A percentile compares a stretch with the other conserved stretches of the same genome.
phyloP scores from a whole-genome alignment of 2,329 filamentous ascomycete species.

The Colletotrichum musae region DNA sequence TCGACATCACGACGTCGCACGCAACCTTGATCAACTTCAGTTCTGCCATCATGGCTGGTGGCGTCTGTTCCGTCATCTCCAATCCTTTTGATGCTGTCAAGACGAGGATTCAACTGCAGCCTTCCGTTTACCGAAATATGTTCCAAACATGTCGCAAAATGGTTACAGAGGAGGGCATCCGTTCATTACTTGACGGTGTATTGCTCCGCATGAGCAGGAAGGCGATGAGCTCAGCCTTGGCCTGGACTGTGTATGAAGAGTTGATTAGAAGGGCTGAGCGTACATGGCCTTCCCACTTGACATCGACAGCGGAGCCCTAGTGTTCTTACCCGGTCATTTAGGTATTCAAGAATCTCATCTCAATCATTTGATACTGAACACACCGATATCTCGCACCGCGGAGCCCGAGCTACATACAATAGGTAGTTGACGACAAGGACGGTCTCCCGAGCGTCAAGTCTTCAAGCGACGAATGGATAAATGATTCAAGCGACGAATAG shows the following conservation, averaged over 20 bases:
- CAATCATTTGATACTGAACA: constrained; percentile 1
- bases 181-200: constrained; percentile 88
- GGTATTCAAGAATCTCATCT: constrained; percentile 15
- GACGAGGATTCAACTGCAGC: constrained; percentile 93
- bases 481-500: too few relatives aligned
- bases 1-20: constrained; percentile 33
- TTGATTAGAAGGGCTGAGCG: constrained; percentile 79
- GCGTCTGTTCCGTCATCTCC: constrained; percentile 87
- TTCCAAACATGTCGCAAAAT: constrained; percentile 82
- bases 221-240: constrained; percentile 92
- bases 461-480: too few relatives aligned
- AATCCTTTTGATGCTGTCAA: constrained; percentile 99
- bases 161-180: constrained; percentile 83
- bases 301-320: constrained; percentile 28
- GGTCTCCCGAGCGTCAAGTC: background rate
- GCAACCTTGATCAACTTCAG: constrained; percentile 75
- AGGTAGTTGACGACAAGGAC: background rate
- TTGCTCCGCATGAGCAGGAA: constrained; percentile 91
- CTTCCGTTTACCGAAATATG: constrained; percentile 86
- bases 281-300: constrained; percentile 33
- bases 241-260: constrained; percentile 98
- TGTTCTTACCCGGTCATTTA: background rate
- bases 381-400: constrained; percentile 4
- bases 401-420: background rate
- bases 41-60: constrained; percentile 85